Evolutionary conservation across 2,329 filamentous ascomycete species (phyloP).

Genomic region (Trichoderma asperellum): DNA sequence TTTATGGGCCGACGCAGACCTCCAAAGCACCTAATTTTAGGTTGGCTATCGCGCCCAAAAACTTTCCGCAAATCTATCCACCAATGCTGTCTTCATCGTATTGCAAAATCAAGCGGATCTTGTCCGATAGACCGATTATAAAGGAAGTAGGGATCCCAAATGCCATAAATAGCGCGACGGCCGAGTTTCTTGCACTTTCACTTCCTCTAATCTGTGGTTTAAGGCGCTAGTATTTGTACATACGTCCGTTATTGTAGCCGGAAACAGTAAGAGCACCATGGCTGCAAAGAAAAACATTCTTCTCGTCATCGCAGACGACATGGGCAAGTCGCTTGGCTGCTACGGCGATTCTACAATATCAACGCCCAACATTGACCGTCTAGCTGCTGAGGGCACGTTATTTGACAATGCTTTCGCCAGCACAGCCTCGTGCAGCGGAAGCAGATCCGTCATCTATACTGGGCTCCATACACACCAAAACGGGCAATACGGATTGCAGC

Average conservation of each 20-base stretch:
- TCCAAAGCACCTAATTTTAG: not conserved
- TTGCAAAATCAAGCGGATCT: not conserved
- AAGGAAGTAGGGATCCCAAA: not conserved
- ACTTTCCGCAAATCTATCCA: slow-evolving; percentile 24
- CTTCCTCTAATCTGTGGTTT: not conserved
- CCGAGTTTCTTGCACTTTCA: not conserved
- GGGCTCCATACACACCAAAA: slow-evolving; percentile 20
- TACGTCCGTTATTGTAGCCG: not conserved
- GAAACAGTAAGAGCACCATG: not conserved
- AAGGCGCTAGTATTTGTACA: not conserved
- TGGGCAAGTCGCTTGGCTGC: slow-evolving; percentile 21
- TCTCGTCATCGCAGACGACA: slow-evolving; percentile 12
- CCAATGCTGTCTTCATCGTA: not conserved
- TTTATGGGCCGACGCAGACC: not conserved
- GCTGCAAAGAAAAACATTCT: slow-evolving; percentile 14
- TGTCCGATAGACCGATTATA: not conserved
- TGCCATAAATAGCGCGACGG: not conserved
- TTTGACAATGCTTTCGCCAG: slow-evolving; percentile 19
- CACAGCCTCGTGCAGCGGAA: slow-evolving; percentile 18
- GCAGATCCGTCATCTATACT: slow-evolving; percentile 13
- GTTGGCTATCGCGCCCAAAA: not conserved
- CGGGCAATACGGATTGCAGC: slow-evolving; percentile 17
- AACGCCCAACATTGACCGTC: slow-evolving; percentile 7
- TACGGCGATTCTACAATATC: slow-evolving; percentile 13
- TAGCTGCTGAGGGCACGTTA: not conserved